Evolutionary conservation across 108 stramenopile genomes (phyloP).

Genomic region (Cylindrotheca closterium): DNA sequence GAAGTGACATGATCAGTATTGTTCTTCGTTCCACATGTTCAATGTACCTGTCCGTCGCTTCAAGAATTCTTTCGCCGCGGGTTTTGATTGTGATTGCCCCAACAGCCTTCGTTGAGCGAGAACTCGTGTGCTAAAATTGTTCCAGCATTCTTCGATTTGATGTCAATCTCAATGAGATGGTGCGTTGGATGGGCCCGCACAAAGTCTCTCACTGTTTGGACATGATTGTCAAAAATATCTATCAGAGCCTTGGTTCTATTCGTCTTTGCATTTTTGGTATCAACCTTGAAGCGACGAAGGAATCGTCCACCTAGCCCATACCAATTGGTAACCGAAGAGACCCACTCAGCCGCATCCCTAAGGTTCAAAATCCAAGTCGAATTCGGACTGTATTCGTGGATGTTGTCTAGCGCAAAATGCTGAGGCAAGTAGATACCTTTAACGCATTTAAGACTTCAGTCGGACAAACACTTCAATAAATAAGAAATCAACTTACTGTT

Average conservation of each 20-base stretch:
- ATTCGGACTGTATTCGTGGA: constrained; percentile 32
- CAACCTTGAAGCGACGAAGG: not conserved
- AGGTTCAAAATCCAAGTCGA: constrained; percentile 39
- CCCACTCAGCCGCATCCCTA: constrained; percentile 26
- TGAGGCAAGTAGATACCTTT: constrained; percentile 31
- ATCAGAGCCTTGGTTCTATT: constrained; percentile 6
- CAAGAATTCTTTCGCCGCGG: too few species aligned
- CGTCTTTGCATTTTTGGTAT: not conserved
- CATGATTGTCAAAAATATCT: constrained; percentile 19
- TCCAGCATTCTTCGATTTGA: constrained; percentile 10
- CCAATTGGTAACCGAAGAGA: constrained; percentile 11
- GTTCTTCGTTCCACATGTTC: too few species aligned
- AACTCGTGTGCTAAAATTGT: constrained; percentile 10
- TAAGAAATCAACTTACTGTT: not conserved
- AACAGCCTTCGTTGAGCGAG: constrained; percentile 5
- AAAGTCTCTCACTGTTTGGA: constrained; percentile 12
- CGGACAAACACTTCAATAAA: not conserved
- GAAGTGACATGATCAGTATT: too few species aligned
- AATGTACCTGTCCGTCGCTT: too few species aligned
- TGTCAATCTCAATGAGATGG: constrained; percentile 26
- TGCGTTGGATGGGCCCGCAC: constrained; percentile 22
- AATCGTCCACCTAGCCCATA: constrained; percentile 18
- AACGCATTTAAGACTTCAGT: not conserved
- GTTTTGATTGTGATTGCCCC: constrained; percentile 16
- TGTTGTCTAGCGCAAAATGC: constrained; percentile 22